Conservation (phyloP, 495 filamentous ascomycete species). For the Aspergillus bertholletiae region DNA sequence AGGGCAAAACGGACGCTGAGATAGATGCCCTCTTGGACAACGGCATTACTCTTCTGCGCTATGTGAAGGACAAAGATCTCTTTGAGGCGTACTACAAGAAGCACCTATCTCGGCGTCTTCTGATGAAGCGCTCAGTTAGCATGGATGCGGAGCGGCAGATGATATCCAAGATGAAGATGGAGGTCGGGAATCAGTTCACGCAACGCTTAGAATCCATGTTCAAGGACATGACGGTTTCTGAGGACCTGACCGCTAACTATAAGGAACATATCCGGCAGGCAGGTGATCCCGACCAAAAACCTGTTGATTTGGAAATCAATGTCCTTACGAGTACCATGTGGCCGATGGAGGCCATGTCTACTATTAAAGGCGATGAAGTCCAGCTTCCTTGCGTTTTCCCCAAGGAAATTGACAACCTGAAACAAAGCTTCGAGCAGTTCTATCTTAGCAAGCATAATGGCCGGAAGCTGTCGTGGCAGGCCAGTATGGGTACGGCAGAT, state of each 20-base stretch:
- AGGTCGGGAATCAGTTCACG: slow-evolving; percentile 92
- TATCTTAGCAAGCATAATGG: slow-evolving; percentile 87
- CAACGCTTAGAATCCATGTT: slow-evolving; percentile 95
- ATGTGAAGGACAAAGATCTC: slow-evolving; percentile 87
- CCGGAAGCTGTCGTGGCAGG: slow-evolving; percentile 80
- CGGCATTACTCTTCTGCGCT: slow-evolving; percentile 80
- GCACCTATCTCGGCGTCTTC: slow-evolving; percentile 79
- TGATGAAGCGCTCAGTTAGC: slow-evolving; percentile 83
- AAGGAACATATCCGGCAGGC: slow-evolving; percentile 61
- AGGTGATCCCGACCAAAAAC: slow-evolving; percentile 62
- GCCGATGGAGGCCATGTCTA: slow-evolving; percentile 82
- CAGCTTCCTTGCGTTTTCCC: slow-evolving; percentile 65
- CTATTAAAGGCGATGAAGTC: slow-evolving; percentile 49
- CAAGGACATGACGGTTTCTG: slow-evolving; percentile 89
- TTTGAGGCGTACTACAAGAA: slow-evolving; percentile 99
- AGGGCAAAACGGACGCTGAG: slow-evolving; percentile 86
- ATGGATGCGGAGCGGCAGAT: slow-evolving; percentile 91
- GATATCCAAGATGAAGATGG: slow-evolving; percentile 93
- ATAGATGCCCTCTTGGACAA: slow-evolving; percentile 87
- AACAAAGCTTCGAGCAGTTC: slow-evolving; percentile 84
- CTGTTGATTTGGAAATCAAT: slow-evolving; percentile 74
- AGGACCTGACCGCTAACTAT: slow-evolving; percentile 77
- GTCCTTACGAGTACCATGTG: slow-evolving; percentile 92
- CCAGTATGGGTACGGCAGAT: slow-evolving; percentile 80
- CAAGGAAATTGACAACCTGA: slow-evolving; percentile 67